Base-by-base conservation (phyloP, 2,329 filamentous ascomycete species). In the Dactylellina parvicollis region DNA sequence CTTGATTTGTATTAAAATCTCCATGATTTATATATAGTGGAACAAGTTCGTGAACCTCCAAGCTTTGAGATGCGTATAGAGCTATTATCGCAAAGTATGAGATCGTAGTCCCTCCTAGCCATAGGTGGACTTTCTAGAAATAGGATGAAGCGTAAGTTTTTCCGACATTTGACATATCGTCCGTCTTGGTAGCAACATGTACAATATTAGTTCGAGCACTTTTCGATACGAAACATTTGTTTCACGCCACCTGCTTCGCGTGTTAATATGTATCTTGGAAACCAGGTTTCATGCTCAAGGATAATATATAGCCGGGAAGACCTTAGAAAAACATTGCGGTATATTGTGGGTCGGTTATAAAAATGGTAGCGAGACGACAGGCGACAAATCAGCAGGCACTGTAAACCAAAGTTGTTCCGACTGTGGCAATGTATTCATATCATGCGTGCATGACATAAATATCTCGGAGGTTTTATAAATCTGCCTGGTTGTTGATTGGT, bases 71-170 rank as follows among this genome's bases (percentile, higher is more conserved):
- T 22, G 22, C 40, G n/a, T 20, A n/a, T n/a, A n/a, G n/a, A n/a
- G n/a, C 16, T 20, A 8, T 44, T n/a, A n/a, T 44, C 16, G 40
- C 7, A 49, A 22, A 7, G 20, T 49, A 3, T 42, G 38, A 16
- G 22, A 20, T 26, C 28, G 28, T 14, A 18, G 34, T 47, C 14
- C 34, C 44, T 52, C 28, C n/a, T n/a, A n/a, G n/a, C n/a, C n/a
- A 62, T 62, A 62, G 57, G 57, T 50, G 57, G 57, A 38, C 14
- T 62, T 62, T 62, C 26, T 1, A 28, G n/a, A 1, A 38, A 14
- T 2, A 18, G n/a, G 16, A 7, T 22, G 22, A 32, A 24, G 12
- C 3, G 12, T 24, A 16, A 24, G 1, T 18, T 24, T 40, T n/a
- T 56, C 36, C 2, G 34, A 42, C 10, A 56, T 7, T n/a, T 49